Base-by-base conservation (phyloP, 306 rosid species). In the Vigna radiata region DNA sequence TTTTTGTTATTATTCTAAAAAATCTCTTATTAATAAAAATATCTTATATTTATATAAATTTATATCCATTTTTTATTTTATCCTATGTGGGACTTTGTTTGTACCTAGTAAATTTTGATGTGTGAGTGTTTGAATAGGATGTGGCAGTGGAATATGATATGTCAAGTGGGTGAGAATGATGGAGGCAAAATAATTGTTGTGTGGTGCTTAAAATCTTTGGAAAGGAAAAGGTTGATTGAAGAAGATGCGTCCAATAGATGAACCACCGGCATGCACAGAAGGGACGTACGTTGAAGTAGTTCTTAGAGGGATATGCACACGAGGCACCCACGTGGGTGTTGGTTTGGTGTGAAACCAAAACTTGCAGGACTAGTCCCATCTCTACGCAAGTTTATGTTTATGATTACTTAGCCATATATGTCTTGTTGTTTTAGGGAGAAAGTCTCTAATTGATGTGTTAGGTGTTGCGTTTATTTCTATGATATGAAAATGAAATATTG, bases 121-220 rank as follows among this genome's bases (percentile, higher is more conserved):
- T 2, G 21, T 21, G 7, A 15, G 0, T 68, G 4, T 68, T 25
- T 8, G 39, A n/a, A 60, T 60, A 9, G 23, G 31, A 76, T 17
- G 43, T 37, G 4, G 18, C 17, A 18, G 13, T 7, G 60, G 46
- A 14, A 46, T 68, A 39, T 25, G 47, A 70, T 29, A 27, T 58
- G 63, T 25, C 27, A 36, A 78, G 70, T 50, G 77, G 72, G 70
- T 49, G 61, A 79, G 58, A 79, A 61, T 79, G n/a, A 61, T 3
- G 47, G 13, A 37, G 21, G 56, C 58, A 70, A 79, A 70, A 71
- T 70, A 79, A 61, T 79, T 70, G 70, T 41, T 46, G 62, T 15
- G 54, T 15, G 54, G 14, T 33, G 70, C 4, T 18, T 50, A 1
- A 68, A 68, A 31, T 69, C 62, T 18, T 17, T 13, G 1, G 16